Percentiles rank a stretch among this genome's conserved stretches.
Conservation (phyloP, 352 stramenopile genomes). For the Pythium utonaiense region DNA sequence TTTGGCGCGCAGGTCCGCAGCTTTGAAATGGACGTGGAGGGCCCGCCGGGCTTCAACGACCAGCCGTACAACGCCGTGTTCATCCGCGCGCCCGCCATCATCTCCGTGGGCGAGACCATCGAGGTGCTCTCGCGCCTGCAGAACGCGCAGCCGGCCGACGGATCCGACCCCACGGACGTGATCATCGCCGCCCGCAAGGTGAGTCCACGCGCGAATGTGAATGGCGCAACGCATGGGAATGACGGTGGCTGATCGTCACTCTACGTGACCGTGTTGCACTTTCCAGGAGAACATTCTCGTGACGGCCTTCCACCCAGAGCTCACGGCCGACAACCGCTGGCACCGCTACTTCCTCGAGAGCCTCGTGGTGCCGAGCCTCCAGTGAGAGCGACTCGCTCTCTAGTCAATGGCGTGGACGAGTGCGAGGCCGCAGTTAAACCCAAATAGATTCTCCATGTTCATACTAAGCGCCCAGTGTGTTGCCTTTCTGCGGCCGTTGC, state of each 20-base stretch:
- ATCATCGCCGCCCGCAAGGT: conserved; percentile 80
- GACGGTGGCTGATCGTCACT: conserved; percentile 10
- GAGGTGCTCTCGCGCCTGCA: conserved; percentile 90
- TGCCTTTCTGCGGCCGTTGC: neutral
- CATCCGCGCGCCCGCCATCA: conserved; percentile 95
- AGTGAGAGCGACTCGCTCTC: conserved; percentile 25
- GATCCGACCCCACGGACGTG: conserved; percentile 74
- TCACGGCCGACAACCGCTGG: conserved; percentile 93
- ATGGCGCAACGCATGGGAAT: neutral
- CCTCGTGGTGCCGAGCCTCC: conserved; percentile 50
- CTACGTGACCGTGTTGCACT: neutral
- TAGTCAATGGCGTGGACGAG: conserved; percentile 10
- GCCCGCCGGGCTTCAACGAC: conserved; percentile 47
- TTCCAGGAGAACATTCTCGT: conserved; percentile 89
- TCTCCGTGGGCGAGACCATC: conserved; percentile 86
- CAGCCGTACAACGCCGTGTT: conserved; percentile 93
- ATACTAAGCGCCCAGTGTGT: conserved; percentile 13
- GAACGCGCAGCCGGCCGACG: conserved; percentile 60
- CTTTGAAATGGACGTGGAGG: conserved; percentile 65
- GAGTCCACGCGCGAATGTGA: conserved; percentile 4
- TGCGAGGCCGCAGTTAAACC: conserved; percentile 15
- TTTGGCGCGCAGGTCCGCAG: conserved; percentile 93
- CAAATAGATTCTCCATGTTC: conserved; percentile 29
- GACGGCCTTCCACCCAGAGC: conserved; percentile 95
- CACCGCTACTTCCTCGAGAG: conserved; percentile 92